Evolutionary conservation across 2,329 filamentous ascomycete species (phyloP).

Genomic region (Sclerotinia minor): DNA sequence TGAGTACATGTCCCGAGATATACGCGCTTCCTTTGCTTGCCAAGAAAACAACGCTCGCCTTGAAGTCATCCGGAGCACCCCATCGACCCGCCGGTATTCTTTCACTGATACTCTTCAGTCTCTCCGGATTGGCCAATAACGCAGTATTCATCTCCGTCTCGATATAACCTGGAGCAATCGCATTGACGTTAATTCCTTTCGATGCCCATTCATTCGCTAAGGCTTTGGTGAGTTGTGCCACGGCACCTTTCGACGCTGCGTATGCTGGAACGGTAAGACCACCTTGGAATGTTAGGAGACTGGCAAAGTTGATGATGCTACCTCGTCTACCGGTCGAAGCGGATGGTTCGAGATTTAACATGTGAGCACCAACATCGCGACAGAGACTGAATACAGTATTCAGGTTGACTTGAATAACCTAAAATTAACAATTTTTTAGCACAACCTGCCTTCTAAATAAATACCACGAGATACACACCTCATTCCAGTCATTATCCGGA

Average conservation of each 20-base stretch:
- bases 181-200: slow-evolving; percentile 82
- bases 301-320: slow-evolving; percentile 81
- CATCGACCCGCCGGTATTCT: slow-evolving; percentile 83
- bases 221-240: slow-evolving; percentile 66
- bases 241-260: slow-evolving; percentile 80
- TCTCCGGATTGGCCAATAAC: slow-evolving; percentile 68
- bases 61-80: slow-evolving; percentile 84
- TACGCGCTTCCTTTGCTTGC: slow-evolving; percentile 76
- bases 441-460: slow-evolving; percentile 45
- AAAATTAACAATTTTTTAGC: slow-evolving; percentile 38
- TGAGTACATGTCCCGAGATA: slow-evolving; percentile 77
- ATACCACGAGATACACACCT: slow-evolving; percentile 63
- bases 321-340: slow-evolving; percentile 73
- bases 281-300: slow-evolving; percentile 85
- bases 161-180: slow-evolving; percentile 86
- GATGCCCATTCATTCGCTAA: slow-evolving; percentile 83
- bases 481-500: slow-evolving; percentile 44
- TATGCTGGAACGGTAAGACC: slow-evolving; percentile 88
- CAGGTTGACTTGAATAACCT: slow-evolving; percentile 80
- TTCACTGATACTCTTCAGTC: slow-evolving; percentile 72
- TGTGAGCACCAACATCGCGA: slow-evolving; percentile 76
- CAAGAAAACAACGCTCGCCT: slow-evolving; percentile 76
- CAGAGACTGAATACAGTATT: slow-evolving; percentile 76
- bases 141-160: slow-evolving; percentile 93
- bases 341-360: slow-evolving; percentile 61